phyloP scores from a whole-genome alignment of 2,329 filamentous ascomycete genomes.

The Sporothrix schenckii region DNA sequence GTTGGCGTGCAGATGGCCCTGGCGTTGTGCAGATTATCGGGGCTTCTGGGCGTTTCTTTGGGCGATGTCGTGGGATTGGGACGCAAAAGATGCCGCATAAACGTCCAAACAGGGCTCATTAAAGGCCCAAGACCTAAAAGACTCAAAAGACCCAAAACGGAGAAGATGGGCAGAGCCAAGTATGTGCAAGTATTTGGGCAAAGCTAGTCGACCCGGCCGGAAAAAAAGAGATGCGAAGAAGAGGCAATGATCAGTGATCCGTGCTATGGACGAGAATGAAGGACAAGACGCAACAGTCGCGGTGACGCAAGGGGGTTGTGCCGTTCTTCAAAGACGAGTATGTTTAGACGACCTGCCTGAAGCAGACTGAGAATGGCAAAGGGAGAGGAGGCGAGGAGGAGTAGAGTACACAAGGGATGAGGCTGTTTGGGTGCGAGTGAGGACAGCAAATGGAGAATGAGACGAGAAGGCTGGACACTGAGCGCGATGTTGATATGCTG shows the following conservation, averaged over 20 bases:
- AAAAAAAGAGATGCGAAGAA: slow-evolving; percentile 11
- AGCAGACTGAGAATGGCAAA: not conserved
- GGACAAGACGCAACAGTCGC: not conserved
- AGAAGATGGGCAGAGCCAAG: slow-evolving; percentile 18
- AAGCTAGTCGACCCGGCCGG: slow-evolving; percentile 23
- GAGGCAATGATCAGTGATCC: not conserved
- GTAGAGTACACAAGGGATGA: slow-evolving; percentile 5
- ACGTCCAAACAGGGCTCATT: not conserved
- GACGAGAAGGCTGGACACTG: not conserved
- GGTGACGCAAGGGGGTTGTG: slow-evolving; percentile 12
- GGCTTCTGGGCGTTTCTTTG: not conserved
- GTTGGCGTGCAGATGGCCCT: slow-evolving; percentile 23
- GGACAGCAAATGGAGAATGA: not conserved
- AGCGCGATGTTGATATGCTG: not conserved
- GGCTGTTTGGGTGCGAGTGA: slow-evolving; percentile 2
- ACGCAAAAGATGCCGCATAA: not conserved
- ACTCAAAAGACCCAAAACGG: slow-evolving; percentile 4
- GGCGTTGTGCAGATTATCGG: slow-evolving; percentile 8
- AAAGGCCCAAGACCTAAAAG: not conserved
- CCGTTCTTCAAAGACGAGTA: not conserved
- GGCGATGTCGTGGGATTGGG: not conserved
- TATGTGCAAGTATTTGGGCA: not conserved
- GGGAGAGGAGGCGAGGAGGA: not conserved
- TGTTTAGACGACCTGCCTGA: not conserved
- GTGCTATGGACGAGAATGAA: not conserved